Conservation (phyloP, 169 alveolate species). For the Theileria equi region DNA sequence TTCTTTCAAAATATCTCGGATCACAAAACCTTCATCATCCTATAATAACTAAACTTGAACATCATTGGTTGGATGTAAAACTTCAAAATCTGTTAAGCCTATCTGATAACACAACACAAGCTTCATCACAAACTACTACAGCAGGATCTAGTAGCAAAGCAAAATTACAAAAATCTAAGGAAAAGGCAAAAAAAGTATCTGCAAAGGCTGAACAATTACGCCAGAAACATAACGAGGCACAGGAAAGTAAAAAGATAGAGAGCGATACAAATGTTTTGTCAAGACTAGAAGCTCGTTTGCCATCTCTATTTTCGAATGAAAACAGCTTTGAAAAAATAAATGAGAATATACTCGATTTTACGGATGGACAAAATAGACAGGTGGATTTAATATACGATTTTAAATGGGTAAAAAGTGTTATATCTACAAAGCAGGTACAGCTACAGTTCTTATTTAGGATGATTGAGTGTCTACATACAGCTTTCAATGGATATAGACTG, state of each 20-base stretch:
- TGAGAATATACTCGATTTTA: slow-evolving; percentile 47
- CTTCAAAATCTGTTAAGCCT: slow-evolving; percentile 7
- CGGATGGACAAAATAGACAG: slow-evolving; percentile 53
- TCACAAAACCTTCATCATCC: slow-evolving; percentile 76
- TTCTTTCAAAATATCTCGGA: slow-evolving; percentile 63
- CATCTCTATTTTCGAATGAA: slow-evolving; percentile 34
- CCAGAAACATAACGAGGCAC: slow-evolving; percentile 37
- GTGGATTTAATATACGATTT: slow-evolving; percentile 54
- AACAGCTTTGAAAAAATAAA: slow-evolving; percentile 39
- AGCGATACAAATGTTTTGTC: slow-evolving; percentile 31
- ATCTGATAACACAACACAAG: neutral
- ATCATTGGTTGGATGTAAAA: slow-evolving; percentile 61
- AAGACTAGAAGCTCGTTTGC: slow-evolving; percentile 15
- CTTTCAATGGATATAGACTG: slow-evolving; percentile 43
- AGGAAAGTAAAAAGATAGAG: slow-evolving; percentile 40
- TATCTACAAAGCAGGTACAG: slow-evolving; percentile 40
- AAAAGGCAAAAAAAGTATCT: slow-evolving; percentile 44
- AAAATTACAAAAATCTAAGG: slow-evolving; percentile 10
- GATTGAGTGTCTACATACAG: slow-evolving; percentile 25
- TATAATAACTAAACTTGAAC: slow-evolving; percentile 68
- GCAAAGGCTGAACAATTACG: slow-evolving; percentile 47
- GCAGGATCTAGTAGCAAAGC: slow-evolving; percentile 29
- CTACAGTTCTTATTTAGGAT: slow-evolving; percentile 19
- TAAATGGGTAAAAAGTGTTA: slow-evolving; percentile 55
- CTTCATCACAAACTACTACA: neutral